phyloP scores from a whole-genome alignment of 495 filamentous ascomycete species.

The Xylaria intraflava region DNA sequence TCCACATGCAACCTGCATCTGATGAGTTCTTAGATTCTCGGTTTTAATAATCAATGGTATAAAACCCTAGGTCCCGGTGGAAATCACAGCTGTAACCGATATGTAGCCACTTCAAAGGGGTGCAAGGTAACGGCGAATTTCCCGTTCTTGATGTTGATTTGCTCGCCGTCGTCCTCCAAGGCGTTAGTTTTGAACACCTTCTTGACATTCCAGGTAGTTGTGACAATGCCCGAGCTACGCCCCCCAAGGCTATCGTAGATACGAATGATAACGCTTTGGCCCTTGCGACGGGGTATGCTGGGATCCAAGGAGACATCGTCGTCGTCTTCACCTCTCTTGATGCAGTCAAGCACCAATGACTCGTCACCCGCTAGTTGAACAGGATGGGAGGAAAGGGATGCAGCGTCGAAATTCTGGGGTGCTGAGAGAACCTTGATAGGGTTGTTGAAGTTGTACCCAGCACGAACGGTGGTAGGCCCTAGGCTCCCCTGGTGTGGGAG shows the following conservation, averaged over 20 bases:
- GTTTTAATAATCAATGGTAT: not conserved
- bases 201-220: constrained; percentile 60
- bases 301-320: constrained; percentile 70
- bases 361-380: constrained; percentile 51
- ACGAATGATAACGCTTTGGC: constrained; percentile 71
- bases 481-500: constrained; percentile 73
- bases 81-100: constrained; percentile 59
- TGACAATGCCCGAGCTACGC: constrained; percentile 58
- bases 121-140: constrained; percentile 59
- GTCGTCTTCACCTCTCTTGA: constrained; percentile 95
- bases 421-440: constrained; percentile 53
- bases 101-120: constrained; percentile 89
- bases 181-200: constrained; percentile 75
- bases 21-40: no score
- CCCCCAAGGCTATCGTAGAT: constrained; percentile 93
- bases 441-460: constrained; percentile 85
- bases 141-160: constrained; percentile 44
- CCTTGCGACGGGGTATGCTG: constrained; percentile 60
- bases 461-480: constrained; percentile 65
- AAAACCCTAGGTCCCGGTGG: not conserved
- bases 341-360: constrained; percentile 68
- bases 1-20: no score
- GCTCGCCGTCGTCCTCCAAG: constrained; percentile 63
- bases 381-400: constrained; percentile 34
- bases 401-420: constrained; percentile 23